Conservation (phyloP, 352 stramenopile species). For the Pythium biforme region DNA sequence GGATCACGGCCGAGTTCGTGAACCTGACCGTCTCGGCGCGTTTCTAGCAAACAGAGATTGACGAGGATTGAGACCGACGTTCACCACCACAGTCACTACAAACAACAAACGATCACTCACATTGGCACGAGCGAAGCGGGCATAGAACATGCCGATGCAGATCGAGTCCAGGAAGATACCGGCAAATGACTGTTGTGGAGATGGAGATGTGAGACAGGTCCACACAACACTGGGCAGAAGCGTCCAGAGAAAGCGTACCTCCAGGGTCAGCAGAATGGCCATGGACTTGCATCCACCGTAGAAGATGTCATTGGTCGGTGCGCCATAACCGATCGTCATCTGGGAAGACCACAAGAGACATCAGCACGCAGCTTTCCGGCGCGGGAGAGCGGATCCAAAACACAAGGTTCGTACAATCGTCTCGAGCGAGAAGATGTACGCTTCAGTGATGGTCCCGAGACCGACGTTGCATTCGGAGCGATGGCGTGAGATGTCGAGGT, state of each 20-base stretch:
- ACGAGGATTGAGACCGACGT: too few species aligned
- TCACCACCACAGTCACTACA: neutral
- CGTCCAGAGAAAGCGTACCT: conserved; percentile 36
- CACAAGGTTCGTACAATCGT: conserved; percentile 54
- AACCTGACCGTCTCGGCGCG: conserved; percentile 88
- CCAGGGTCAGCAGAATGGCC: conserved; percentile 71
- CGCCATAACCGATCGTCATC: conserved; percentile 89
- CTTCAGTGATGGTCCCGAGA: conserved; percentile 69
- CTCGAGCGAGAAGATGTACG: conserved; percentile 87
- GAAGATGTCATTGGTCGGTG: conserved; percentile 87
- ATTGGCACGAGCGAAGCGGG: conserved; percentile 75
- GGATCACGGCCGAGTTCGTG: conserved; percentile 81
- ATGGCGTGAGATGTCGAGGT: conserved; percentile 63
- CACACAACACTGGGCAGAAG: neutral
- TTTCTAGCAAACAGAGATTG: conserved; percentile 50
- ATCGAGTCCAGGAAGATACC: conserved; percentile 87
- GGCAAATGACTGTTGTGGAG: conserved; percentile 63
- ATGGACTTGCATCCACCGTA: conserved; percentile 83
- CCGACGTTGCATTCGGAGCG: conserved; percentile 72
- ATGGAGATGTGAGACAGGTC: neutral
- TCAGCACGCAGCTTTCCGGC: too few species aligned
- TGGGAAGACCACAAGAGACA: conserved; percentile 16
- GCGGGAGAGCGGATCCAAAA: too few species aligned
- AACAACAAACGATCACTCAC: conserved; percentile 31
- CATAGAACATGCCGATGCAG: conserved; percentile 88